Conservation (phyloP, 1,284 basidiomycete species). For the Cronartium quercuum region DNA sequence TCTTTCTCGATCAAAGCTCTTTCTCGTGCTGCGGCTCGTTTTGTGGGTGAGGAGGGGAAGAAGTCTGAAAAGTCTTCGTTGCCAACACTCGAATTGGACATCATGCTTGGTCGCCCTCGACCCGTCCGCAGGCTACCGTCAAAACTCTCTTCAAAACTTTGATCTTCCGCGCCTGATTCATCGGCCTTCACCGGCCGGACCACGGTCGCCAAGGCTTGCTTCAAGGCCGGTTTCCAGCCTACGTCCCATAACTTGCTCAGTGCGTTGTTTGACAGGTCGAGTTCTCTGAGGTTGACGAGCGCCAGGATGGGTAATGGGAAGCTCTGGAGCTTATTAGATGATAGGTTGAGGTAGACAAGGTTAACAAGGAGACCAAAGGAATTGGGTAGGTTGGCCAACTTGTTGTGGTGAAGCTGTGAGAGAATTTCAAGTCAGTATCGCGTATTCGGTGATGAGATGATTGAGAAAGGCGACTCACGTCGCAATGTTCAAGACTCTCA, state of each 20-base stretch:
- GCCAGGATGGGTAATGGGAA: conserved; percentile 24
- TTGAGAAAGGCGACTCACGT: not conserved
- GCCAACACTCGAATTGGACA: conserved; percentile 5
- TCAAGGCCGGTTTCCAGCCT: conserved; percentile 21
- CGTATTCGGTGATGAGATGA: not conserved
- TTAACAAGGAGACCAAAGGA: conserved; percentile 28
- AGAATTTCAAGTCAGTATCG: not conserved
- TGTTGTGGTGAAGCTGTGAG: conserved; percentile 10
- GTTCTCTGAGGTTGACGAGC: conserved; percentile 17
- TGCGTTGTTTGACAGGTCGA: conserved; percentile 25
- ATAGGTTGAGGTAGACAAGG: conserved; percentile 21
- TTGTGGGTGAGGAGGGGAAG: conserved; percentile 20
- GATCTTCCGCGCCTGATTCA: not conserved
- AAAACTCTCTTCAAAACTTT: conserved; percentile 10
- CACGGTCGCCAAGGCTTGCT: conserved; percentile 6
- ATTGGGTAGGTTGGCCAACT: conserved; percentile 3
- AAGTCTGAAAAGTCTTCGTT: conserved; percentile 21
- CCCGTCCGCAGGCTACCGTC: too few species aligned
- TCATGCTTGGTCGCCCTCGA: conserved; percentile 10
- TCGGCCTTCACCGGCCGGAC: not conserved
- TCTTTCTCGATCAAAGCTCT: not conserved
- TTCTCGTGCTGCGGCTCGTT: not conserved
- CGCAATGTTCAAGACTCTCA: conserved; percentile 14
- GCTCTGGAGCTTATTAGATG: conserved; percentile 12
- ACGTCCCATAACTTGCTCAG: conserved; percentile 18